These are phyloP conservation scores for Arabidopsis suecica DNA, from an alignment of 345 rosid species.

Conservation along the genomic window DNA sequence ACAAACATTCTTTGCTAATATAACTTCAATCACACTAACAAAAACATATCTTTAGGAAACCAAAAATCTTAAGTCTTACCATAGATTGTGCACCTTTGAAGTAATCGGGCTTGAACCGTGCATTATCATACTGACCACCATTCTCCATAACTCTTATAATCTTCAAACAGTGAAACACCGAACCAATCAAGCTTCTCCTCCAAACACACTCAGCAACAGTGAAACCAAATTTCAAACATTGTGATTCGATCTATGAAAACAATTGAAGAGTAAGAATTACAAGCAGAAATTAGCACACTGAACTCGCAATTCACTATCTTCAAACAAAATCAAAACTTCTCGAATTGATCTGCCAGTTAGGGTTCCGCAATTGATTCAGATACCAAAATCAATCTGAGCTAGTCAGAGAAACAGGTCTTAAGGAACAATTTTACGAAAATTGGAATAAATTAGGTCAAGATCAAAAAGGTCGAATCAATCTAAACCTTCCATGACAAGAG, in stretches of 20 bases:
- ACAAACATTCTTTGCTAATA: constrained; percentile 50
- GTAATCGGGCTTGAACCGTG: constrained; percentile 66
- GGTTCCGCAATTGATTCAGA: constrained; percentile 25
- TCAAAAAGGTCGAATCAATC: not conserved
- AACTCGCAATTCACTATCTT: not conserved
- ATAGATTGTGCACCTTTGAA: constrained; percentile 60
- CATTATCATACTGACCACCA: constrained; percentile 66
- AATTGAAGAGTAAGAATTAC: constrained; percentile 14
- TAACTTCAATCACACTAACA: constrained; percentile 25
- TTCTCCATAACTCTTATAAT: constrained; percentile 63
- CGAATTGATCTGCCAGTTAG: not conserved
- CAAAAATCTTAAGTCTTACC: constrained; percentile 46
- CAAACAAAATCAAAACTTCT: no score
- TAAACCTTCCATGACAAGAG: not conserved
- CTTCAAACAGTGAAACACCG: not conserved
- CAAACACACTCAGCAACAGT: constrained; percentile 6
- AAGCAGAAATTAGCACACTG: not conserved
- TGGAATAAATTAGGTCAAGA: not conserved
- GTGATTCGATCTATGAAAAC: constrained; percentile 20
- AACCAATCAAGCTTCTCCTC: constrained; percentile 6
- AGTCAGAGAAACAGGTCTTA: constrained; percentile 2
- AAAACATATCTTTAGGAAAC: constrained; percentile 12
- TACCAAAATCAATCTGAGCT: constrained; percentile 15
- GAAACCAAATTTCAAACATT: constrained; percentile 17
- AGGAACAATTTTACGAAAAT: not conserved